These are phyloP conservation scores for Cucurbita moschata DNA, from an alignment of 306 rosid genomes.

Conservation along the genomic window DNA sequence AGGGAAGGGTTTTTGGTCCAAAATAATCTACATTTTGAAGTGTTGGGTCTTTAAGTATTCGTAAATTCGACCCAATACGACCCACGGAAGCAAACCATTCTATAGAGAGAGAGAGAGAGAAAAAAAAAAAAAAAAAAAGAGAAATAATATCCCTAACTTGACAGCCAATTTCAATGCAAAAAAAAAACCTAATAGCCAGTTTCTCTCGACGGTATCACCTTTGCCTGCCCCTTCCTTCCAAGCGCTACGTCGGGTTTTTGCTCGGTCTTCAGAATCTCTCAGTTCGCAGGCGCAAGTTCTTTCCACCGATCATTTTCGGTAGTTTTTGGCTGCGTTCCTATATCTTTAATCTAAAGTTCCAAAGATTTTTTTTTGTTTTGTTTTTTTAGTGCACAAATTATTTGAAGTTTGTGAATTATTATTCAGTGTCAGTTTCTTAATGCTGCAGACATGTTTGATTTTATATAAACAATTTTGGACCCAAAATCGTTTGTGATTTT, in stretches of 20 bases:
- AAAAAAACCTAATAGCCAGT: background rate
- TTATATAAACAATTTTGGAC: background rate
- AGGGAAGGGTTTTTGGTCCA: background rate
- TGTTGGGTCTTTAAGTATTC: background rate
- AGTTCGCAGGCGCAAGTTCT: background rate
- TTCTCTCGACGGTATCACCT: background rate
- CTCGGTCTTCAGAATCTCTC: background rate
- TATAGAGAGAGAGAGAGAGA: too few species aligned
- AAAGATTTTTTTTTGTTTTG: background rate
- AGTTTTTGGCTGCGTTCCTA: background rate
- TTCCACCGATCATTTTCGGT: background rate
- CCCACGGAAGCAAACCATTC: background rate
- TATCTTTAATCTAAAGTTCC: background rate
- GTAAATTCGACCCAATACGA: background rate
- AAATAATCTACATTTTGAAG: background rate
- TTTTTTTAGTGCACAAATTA: background rate
- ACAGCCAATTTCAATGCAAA: background rate
- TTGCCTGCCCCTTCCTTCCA: background rate
- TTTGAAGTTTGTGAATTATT: background rate
- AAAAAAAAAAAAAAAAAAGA: background rate
- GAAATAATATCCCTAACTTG: background rate
- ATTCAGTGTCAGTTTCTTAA: background rate
- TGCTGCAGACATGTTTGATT: background rate
- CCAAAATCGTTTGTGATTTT: background rate
- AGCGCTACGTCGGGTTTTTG: background rate